phyloP scores from a whole-genome alignment of 2,329 filamentous ascomycete genomes.

The Parasarocladium wereldwijsianum region DNA sequence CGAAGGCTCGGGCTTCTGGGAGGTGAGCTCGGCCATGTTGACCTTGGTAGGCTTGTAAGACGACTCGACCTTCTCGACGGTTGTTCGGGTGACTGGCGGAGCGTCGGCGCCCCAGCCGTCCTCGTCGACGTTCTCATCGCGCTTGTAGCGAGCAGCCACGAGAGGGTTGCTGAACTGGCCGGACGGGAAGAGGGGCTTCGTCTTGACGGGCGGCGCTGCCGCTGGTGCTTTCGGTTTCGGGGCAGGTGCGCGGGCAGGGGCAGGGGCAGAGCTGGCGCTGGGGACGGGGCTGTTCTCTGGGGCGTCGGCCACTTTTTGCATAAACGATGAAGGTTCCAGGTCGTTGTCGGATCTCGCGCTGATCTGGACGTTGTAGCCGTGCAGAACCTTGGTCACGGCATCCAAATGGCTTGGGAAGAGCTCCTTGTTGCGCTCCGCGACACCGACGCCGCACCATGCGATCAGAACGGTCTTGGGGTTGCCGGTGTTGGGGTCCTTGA shows the following conservation, averaged over 20 bases:
- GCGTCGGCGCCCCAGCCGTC: constrained; percentile 96
- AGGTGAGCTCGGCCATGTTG: constrained; percentile 74
- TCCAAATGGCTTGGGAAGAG: constrained; percentile 94
- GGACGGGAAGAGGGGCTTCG: constrained; percentile 86
- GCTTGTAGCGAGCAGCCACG: constrained; percentile 47
- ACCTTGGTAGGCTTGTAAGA: constrained; percentile 95
- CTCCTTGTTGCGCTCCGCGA: constrained; percentile 95
- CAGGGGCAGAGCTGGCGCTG: constrained; percentile 42
- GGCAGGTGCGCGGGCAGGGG: constrained; percentile 42
- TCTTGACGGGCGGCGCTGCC: constrained; percentile 56
- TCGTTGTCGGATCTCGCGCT: constrained; percentile 86
- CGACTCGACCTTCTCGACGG: constrained; percentile 81
- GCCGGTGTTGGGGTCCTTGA: constrained; percentile 83
- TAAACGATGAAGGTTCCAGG: constrained; percentile 71
- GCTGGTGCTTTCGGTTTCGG: too few relatives aligned
- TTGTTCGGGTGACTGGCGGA: constrained; percentile 71
- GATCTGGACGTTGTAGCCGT: constrained; percentile 96
- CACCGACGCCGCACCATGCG: constrained; percentile 93
- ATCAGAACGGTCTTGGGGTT: constrained; percentile 89
- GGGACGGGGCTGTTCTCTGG: constrained; percentile 95
- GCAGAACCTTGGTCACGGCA: constrained; percentile 79
- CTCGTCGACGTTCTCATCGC: constrained; percentile 47
- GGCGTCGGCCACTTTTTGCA: constrained; percentile 87
- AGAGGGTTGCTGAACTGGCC: constrained; percentile 46
- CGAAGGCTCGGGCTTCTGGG: constrained; percentile 55